Conservation (phyloP, 495 filamentous ascomycete species). For the Xanthoparmelia taractica region DNA sequence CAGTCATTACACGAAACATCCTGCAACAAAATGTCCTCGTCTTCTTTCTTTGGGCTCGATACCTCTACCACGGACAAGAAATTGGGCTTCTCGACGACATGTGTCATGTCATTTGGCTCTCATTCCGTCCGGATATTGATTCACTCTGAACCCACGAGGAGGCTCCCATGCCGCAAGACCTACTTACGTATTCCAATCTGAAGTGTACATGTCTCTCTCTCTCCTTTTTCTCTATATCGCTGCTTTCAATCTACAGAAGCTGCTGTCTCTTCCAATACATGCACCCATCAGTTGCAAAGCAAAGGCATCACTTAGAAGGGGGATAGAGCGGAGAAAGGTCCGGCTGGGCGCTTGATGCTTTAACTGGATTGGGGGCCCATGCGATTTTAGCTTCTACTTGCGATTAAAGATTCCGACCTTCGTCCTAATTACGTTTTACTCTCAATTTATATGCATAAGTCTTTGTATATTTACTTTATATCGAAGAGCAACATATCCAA, state of each 20-base stretch:
- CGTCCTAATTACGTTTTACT: slow-evolving; percentile 14
- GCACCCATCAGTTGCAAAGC: not conserved
- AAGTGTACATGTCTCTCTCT: slow-evolving; percentile 27
- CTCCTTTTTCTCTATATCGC: not conserved
- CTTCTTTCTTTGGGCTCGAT: not conserved
- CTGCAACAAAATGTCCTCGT: not conserved
- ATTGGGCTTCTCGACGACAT: slow-evolving; percentile 43
- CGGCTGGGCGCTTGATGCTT: not conserved
- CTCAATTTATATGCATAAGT: too few species aligned
- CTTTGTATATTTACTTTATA: too few species aligned
- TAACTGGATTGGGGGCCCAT: slow-evolving; percentile 1
- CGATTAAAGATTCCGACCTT: not conserved
- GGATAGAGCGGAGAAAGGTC: not conserved
- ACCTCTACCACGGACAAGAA: slow-evolving; percentile 35
- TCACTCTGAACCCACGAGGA: slow-evolving; percentile 31
- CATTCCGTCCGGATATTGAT: slow-evolving; percentile 44
- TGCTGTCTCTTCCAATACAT: not conserved
- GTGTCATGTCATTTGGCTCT: slow-evolving; percentile 41
- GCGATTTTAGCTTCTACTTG: not conserved
- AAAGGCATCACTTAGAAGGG: not conserved
- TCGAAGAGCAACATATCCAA: not conserved
- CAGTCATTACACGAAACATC: not conserved
- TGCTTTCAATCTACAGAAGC: not conserved
- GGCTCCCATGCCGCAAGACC: slow-evolving; percentile 14
- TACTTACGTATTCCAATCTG: slow-evolving; percentile 29